Evolutionary conservation across 2,329 filamentous ascomycete species (phyloP), one percentile per base, ranked within the genome.

Genomic region (Beauveria varroae): DNA sequence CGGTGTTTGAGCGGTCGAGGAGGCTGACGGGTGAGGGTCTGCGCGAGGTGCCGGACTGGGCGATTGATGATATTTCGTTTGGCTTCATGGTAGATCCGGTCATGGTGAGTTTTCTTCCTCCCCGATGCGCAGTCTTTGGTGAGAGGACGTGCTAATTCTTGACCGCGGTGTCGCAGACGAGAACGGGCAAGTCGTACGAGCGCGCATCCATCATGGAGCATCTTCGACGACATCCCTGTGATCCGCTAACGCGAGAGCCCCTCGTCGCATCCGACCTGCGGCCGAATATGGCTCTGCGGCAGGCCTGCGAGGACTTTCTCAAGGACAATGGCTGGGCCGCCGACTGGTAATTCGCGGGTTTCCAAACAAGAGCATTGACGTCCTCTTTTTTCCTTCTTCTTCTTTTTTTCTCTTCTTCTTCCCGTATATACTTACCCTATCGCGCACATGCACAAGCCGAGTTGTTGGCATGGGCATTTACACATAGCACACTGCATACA

Each of bases 131-230:
- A 6, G 44, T 24, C 3, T 46, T 10, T 46, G 3, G 26, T 8
- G 5, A 9, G n/a, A 51, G 49, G n/a, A 12, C 10, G 43, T 28
- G 49, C 49, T 34, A 14, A 34, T 8, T 7, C 2, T 12, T 20
- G 28, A 12, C 10, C 8, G 4, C 5, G 16, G n/a, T 9, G 26
- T 30, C 3, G 2, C 14, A 51, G 49, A 93, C 90, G 1, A 92
- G 89, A 69, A 93, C 89, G 1, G 95, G 95, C 14, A 90, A 93
- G 65, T 95, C 89, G 1, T 99, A 96, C 72, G 95, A 98, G 72
- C 84, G 93, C 47, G 82, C 90, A 0, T 90, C 90, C 18, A 88
- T 99, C 63, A 80, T 92, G 69, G 91, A 96, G 73, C 92, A 97
- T 71, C 79, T 99, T 28, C 88, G 89, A 68, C 81, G 89, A 24